phyloP scores from a whole-genome alignment of 1,284 basidiomycete species.

The Puccinia brachypodii region DNA sequence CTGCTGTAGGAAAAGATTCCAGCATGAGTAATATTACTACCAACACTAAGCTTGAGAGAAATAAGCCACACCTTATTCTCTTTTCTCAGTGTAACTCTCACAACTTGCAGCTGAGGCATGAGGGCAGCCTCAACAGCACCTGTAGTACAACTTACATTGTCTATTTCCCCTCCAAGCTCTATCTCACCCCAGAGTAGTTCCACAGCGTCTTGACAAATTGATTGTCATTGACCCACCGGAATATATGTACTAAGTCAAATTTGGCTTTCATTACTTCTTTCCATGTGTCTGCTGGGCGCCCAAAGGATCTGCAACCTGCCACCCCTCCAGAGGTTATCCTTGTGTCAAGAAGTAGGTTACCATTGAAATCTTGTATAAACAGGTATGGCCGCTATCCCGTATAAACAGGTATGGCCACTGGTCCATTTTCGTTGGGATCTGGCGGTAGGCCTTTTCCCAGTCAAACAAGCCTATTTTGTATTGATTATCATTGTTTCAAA shows the following conservation, averaged over 20 bases:
- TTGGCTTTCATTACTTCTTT: background rate
- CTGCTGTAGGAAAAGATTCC: too few species aligned
- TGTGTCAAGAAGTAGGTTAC: background rate
- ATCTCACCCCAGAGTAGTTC: too few species aligned
- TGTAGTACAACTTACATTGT: too few species aligned
- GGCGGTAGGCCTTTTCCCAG: too few species aligned
- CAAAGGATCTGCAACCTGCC: conserved; percentile 5
- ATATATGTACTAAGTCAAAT: background rate
- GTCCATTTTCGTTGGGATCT: background rate
- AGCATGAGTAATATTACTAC: too few species aligned
- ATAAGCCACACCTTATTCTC: too few species aligned
- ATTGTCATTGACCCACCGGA: conserved; percentile 7
- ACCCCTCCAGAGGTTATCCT: conserved; percentile 6
- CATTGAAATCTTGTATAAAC: background rate
- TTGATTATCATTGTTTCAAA: background rate
- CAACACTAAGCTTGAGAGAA: too few species aligned
- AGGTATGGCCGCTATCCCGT: background rate
- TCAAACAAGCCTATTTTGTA: background rate
- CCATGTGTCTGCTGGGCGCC: conserved; percentile 10
- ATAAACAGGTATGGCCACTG: background rate
- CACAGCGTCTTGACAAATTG: background rate
- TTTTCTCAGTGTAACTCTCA: too few species aligned
- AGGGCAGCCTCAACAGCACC: too few species aligned
- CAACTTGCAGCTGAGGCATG: too few species aligned
- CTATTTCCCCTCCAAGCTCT: too few species aligned